Evolutionary conservation across 1,139 yeast species (phyloP).

Genomic region (Williopsis jadinii): DNA sequence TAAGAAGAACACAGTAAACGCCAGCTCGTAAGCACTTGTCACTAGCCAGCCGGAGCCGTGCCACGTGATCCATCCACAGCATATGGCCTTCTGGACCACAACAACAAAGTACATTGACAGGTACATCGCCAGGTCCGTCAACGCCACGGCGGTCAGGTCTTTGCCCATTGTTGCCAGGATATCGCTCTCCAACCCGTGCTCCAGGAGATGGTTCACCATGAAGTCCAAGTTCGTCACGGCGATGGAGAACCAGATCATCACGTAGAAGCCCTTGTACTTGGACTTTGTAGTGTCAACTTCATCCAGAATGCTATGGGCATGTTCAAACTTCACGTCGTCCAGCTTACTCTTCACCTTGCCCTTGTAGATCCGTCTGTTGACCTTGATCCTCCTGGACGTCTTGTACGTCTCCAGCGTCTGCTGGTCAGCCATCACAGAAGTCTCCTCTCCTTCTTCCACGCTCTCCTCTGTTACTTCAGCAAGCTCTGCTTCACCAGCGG

Average conservation of each 20-base stretch:
- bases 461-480: no score
- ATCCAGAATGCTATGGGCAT: conserved; percentile 45
- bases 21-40: conserved; percentile 49
- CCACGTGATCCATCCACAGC: conserved; percentile 46
- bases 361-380: conserved; percentile 27
- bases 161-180: conserved; percentile 42
- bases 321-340: conserved; percentile 39
- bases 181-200: conserved; percentile 38
- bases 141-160: conserved; percentile 56
- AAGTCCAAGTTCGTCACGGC: conserved; percentile 45
- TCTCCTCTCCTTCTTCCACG: no score
- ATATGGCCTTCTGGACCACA: conserved; percentile 46
- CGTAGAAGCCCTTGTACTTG: conserved; percentile 56
- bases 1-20: conserved; percentile 39
- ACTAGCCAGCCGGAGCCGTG: conserved; percentile 49
- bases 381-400: conserved; percentile 6
- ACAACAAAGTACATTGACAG: conserved; percentile 50
- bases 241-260: conserved; percentile 62
- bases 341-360: conserved; percentile 30
- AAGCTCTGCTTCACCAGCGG: no score
- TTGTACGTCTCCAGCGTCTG: no score
- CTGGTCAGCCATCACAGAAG: no score
- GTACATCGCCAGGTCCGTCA: conserved; percentile 69
- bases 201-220: conserved; percentile 34
- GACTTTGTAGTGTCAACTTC: conserved; percentile 22